Percentiles rank a stretch among this genome's conserved stretches.
Evolutionary conservation across 2,329 filamentous ascomycete species (phyloP).

Genomic region (Sporothrix pallida): DNA sequence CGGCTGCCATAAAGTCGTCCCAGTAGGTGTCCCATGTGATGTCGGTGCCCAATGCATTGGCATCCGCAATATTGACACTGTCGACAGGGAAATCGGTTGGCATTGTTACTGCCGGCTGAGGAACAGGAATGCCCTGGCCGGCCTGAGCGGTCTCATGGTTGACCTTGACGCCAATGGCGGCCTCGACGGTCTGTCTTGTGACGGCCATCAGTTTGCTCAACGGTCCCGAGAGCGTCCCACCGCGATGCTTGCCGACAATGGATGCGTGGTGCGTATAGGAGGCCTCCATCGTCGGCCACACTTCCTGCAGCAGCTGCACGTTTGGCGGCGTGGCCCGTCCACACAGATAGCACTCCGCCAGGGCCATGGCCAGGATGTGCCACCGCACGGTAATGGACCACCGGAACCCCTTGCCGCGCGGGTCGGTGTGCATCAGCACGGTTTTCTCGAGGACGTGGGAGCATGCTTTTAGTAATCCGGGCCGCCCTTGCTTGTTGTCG

Average conservation of each 20-base stretch:
- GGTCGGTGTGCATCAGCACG: slow-evolving; percentile 41
- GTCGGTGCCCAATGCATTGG: neutral
- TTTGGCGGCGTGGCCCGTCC: slow-evolving; percentile 29
- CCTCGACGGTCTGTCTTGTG: neutral
- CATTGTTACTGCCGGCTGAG: no score
- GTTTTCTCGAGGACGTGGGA: slow-evolving; percentile 40
- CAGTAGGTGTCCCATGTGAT: neutral
- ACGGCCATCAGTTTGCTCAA: slow-evolving; percentile 20
- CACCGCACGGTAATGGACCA: slow-evolving; percentile 43
- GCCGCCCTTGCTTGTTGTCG: neutral
- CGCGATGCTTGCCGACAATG: slow-evolving; percentile 22
- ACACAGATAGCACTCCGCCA: slow-evolving; percentile 43
- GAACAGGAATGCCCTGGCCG: no score
- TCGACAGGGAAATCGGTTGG: no score
- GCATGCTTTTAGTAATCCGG: no score
- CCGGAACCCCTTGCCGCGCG: slow-evolving; percentile 43
- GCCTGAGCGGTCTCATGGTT: no score
- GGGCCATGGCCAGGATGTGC: slow-evolving; percentile 42
- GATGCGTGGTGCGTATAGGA: slow-evolving; percentile 36
- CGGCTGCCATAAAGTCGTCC: neutral
- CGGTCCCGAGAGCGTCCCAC: slow-evolving; percentile 6
- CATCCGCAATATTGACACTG: no score
- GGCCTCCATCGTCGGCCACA: slow-evolving; percentile 43
- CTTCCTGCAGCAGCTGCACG: slow-evolving; percentile 34
- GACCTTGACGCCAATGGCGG: neutral